These are phyloP conservation scores for Cryptococcus wingfieldii DNA, from an alignment of 1,284 basidiomycete species.

Conservation along the genomic window DNA sequence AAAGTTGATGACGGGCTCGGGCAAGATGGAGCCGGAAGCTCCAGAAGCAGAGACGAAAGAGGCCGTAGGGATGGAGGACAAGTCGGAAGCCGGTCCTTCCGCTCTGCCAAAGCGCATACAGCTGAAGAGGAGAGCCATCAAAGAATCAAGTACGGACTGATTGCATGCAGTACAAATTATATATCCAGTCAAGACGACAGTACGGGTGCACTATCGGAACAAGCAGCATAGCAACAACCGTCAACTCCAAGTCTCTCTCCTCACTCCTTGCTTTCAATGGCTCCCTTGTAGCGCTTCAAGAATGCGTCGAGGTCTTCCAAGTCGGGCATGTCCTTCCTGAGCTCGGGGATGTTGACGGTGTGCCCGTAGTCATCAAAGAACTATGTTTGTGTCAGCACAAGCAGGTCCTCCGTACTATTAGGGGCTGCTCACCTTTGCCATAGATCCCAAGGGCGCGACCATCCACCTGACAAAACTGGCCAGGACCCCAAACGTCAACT, in stretches of 20 bases:
- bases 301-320: conserved; percentile 23
- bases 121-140: conserved; percentile 8
- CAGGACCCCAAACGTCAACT: conserved; percentile 13
- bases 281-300: conserved; percentile 25
- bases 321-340: conserved; percentile 18
- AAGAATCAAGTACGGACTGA: not conserved
- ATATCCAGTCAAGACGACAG: not conserved
- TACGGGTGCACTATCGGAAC: not conserved
- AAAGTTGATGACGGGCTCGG: conserved; percentile 12
- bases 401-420: not conserved
- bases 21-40: conserved; percentile 2
- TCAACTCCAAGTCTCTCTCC: too few relatives aligned
- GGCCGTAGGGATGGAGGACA: not conserved
- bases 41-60: conserved; percentile 2
- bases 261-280: not conserved
- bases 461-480: conserved; percentile 10
- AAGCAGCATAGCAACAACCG: too few relatives aligned
- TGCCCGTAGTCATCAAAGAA: conserved; percentile 25
- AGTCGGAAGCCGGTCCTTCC: not conserved
- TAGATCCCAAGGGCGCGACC: conserved; percentile 4
- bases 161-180: not conserved
- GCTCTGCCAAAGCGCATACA: conserved; percentile 7
- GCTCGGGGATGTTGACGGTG: conserved; percentile 10
- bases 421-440: conserved; percentile 15
- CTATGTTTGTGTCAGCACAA: conserved; percentile 4